A percentile compares a stretch with the other conserved stretches of the same genome.
phyloP scores from a whole-genome alignment of 2,329 filamentous ascomycete genomes.

The Bipolaris victoriae region DNA sequence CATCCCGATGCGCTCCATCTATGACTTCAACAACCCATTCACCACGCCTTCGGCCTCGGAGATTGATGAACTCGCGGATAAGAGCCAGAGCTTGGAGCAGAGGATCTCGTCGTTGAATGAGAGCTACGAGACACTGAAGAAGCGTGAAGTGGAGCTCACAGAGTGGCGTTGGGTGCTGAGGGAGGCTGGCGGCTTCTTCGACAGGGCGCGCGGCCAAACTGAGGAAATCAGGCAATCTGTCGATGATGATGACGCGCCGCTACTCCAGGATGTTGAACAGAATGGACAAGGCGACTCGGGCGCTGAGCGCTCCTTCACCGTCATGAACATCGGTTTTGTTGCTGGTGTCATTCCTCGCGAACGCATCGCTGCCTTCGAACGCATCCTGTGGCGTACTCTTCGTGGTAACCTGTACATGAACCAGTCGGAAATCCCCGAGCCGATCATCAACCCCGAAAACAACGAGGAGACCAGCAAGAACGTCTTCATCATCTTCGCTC shows the following conservation, averaged over 20 bases:
- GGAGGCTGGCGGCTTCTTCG: constrained; percentile 97
- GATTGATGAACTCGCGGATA: constrained; percentile 93
- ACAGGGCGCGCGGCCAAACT: constrained; percentile 92
- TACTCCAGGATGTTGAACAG: constrained; percentile 92
- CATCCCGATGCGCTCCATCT: constrained; percentile 85
- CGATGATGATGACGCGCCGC: constrained; percentile 83
- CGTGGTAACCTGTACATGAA: constrained; percentile 99
- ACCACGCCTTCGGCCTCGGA: constrained; percentile 89
- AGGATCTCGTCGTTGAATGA: constrained; percentile 91
- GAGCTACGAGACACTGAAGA: constrained; percentile 98
- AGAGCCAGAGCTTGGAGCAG: constrained; percentile 90
- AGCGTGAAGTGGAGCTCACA: constrained; percentile 92
- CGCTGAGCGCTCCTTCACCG: constrained; percentile 87
- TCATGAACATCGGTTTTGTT: constrained; percentile 99
- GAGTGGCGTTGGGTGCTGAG: constrained; percentile 98
- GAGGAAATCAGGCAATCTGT: constrained; percentile 94
- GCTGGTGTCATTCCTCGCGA: constrained; percentile 94
- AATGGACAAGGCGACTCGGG: constrained; percentile 69
- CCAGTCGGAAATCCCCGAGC: constrained; percentile 95
- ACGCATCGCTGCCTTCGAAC: constrained; percentile 92
- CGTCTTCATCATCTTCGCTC: constrained; percentile 98
- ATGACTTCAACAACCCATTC: constrained; percentile 86
- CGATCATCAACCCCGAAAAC: constrained; percentile 86
- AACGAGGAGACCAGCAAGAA: constrained; percentile 96
- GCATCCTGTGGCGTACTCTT: constrained; percentile 95